Base-by-base conservation (phyloP, 306 rosid species). In the Vachellia pachyceras region DNA sequence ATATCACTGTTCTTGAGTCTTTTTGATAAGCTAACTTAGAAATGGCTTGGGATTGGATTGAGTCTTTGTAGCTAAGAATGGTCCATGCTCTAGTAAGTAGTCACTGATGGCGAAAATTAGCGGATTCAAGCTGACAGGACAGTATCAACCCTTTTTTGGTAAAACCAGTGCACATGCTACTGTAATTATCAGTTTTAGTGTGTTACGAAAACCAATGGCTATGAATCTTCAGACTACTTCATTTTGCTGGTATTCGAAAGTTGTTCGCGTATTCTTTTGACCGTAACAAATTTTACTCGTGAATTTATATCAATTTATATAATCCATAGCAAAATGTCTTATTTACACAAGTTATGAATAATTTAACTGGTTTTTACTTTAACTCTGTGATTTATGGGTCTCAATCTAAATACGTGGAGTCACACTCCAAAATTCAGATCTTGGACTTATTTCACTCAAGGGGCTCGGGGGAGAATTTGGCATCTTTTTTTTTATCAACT, bases 11-110 rank as follows among this genome's bases (percentile, higher is more conserved):
- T 60, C 77, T 39, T 61, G 75, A 69, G 70, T 42, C 65, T 77
- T 77, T 29, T 44, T 68, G 69, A 64, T 73, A 49, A 80, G 78
- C 79, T 69, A 33, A 46, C 23, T 29, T 29, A 75, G 70, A 77
- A 72, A 78, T 45, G 35, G 72, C 61, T 39, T 14, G 78, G 82
- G 82, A 23, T 55, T 41, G 67, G 79, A 61, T 75, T 57, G 42
- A 67, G 36, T 23, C 14, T 33, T 20, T 66, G 25, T 69, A 73
- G 46, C 23, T 22, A 3, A 6, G 49, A 75, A 41, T 71, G 73
- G 61, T 50, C 73, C 77, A 39, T 67, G 36, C 76, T 72, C 73
- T 75, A 18, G 23, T 8, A 20, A 55, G 63, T 20, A 20, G 29
- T 18, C 2, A 8, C 63, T 55, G 63, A 55, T 55, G 3, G 20